phyloP scores from a whole-genome alignment of 176 grass and related monocot species.

The Cenchrus americanus region DNA sequence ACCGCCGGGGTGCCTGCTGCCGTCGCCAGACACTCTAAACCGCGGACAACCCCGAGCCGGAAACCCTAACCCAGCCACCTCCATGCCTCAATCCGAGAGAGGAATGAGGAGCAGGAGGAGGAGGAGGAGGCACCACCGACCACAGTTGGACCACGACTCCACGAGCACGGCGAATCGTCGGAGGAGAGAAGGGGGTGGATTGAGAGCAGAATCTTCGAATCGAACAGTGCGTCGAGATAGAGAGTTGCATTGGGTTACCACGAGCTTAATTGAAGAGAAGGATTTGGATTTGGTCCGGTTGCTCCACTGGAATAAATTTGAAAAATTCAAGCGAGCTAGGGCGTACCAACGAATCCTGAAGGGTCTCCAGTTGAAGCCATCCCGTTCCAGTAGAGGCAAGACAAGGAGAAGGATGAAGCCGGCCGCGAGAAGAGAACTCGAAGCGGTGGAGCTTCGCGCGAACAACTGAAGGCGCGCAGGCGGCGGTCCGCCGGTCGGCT shows the following conservation, averaged over 20 bases:
- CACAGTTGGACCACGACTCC: no score
- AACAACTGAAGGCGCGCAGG: background rate
- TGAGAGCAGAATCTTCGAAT: background rate
- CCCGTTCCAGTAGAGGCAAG: background rate
- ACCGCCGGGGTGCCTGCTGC: no score
- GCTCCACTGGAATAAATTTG: background rate
- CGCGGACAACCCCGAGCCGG: no score
- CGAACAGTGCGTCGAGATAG: background rate
- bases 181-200: no score
- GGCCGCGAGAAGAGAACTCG: background rate
- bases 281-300: background rate
- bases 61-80: no score
- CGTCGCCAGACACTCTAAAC: no score
- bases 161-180: no score
- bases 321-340: slow-evolving; percentile 11
- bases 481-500: background rate
- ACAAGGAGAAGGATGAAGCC: background rate
- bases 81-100: no score
- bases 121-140: no score
- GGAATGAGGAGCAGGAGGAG: no score
- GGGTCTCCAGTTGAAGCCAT: slow-evolving; percentile 45
- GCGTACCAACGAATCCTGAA: slow-evolving; percentile 38
- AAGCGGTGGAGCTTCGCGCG: background rate
- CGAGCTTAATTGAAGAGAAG: background rate
- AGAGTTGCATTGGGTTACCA: background rate